These are phyloP conservation scores for Lactarius sanguifluus DNA, from an alignment of 768 basidiomycete species.

Conservation along the genomic window DNA sequence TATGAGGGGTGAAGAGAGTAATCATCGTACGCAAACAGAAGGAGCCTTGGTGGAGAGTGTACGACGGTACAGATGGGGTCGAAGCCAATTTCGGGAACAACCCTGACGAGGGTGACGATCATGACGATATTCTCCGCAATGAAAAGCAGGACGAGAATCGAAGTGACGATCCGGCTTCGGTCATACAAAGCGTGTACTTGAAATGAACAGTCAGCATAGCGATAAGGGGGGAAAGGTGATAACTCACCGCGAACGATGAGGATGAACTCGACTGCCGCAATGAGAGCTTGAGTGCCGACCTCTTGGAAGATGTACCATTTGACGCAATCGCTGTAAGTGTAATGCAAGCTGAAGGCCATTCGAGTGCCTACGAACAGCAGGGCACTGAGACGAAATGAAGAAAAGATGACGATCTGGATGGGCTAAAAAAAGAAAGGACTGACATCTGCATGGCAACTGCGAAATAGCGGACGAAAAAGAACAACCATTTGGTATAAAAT, in stretches of 20 bases:
- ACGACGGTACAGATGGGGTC: conserved; percentile 20
- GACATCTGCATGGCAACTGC: conserved; percentile 27
- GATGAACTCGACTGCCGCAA: conserved; percentile 31
- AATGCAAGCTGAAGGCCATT: conserved; percentile 23
- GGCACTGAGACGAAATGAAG: conserved; percentile 8
- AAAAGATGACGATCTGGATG: not conserved
- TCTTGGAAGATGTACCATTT: conserved; percentile 25
- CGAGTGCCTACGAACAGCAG: conserved; percentile 25
- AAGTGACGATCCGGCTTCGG: conserved; percentile 19
- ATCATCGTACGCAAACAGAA: conserved; percentile 22
- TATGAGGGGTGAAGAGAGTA: not conserved
- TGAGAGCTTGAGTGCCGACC: conserved; percentile 25
- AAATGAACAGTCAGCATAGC: not conserved
- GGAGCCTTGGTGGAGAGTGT: conserved; percentile 18
- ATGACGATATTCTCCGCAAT: conserved; percentile 24
- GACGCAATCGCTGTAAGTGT: conserved; percentile 29
- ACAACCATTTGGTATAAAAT: conserved; percentile 35
- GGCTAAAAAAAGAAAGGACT: not conserved
- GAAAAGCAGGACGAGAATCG: conserved; percentile 13
- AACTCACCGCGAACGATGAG: conserved; percentile 34
- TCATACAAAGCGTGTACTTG: conserved; percentile 29
- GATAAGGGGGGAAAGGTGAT: not conserved
- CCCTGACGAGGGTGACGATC: conserved; percentile 17
- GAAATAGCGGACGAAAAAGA: conserved; percentile 28
- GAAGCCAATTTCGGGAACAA: conserved; percentile 18